Evolutionary conservation across 192 early-diverging fungal species (phyloP).

Genomic region (Gigaspora rosea): DNA sequence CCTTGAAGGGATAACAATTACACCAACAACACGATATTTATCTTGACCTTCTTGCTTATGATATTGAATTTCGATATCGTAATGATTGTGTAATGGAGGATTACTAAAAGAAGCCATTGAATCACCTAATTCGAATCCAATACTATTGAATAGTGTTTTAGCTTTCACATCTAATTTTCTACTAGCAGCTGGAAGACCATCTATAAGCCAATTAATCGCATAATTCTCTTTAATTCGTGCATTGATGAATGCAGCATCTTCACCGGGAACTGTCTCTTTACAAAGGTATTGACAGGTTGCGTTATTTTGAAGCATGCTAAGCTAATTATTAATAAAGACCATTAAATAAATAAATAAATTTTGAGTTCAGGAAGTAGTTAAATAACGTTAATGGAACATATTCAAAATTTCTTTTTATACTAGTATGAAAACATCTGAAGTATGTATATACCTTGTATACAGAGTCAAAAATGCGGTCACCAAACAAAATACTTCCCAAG

Average conservation of each 20-base stretch:
- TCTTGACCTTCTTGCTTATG: constrained; percentile 67
- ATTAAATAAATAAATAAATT: background rate
- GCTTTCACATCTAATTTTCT: constrained; percentile 57
- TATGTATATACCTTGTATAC: constrained; percentile 69
- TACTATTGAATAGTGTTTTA: constrained; percentile 60
- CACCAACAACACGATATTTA: constrained; percentile 83
- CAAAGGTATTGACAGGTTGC: constrained; percentile 70
- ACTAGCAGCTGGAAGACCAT: constrained; percentile 85
- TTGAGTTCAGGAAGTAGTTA: background rate
- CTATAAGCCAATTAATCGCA: constrained; percentile 83
- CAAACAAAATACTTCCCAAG: constrained; percentile 93
- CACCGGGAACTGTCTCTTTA: constrained; percentile 53
- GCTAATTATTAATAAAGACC: constrained; percentile 52
- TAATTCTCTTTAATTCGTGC: constrained; percentile 79
- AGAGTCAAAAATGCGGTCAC: constrained; percentile 88
- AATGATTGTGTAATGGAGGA: constrained; percentile 82
- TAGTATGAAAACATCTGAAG: background rate
- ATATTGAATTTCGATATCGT: constrained; percentile 81
- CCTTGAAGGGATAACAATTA: constrained; percentile 75
- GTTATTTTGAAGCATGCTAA: constrained; percentile 61
- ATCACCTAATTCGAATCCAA: constrained; percentile 83
- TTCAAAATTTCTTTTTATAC: background rate
- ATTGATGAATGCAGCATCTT: constrained; percentile 88
- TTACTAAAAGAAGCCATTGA: background rate
- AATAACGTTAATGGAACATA: background rate